These are phyloP conservation scores for Yamadazyma atlantica DNA, from an alignment of 1,139 yeast genomes.

Conservation along the genomic window DNA sequence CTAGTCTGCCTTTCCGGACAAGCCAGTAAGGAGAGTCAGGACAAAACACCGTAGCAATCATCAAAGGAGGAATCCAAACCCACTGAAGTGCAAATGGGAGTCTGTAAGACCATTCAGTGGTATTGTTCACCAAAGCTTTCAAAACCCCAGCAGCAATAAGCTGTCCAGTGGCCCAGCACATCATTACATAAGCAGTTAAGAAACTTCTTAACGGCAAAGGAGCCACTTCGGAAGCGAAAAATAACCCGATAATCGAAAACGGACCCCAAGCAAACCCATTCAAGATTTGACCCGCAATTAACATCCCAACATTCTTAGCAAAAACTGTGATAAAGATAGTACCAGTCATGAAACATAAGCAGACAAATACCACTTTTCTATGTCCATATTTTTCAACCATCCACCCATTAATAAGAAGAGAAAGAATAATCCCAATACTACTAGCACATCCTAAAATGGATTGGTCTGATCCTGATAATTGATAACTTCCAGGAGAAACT, in stretches of 20 bases:
- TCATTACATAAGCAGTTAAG: conserved; percentile 41
- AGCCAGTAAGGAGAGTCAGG: conserved; percentile 23
- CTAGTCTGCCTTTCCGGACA: conserved; percentile 9
- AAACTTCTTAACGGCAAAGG: conserved; percentile 44
- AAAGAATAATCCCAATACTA: conserved; percentile 36
- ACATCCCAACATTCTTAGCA: conserved; percentile 32
- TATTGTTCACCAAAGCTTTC: conserved; percentile 25
- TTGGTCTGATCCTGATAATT: conserved; percentile 46
- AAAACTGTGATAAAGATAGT: conserved; percentile 44
- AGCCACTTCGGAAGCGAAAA: conserved; percentile 48
- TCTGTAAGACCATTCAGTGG: conserved; percentile 30
- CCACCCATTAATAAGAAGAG: conserved; percentile 36
- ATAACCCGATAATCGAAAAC: conserved; percentile 42
- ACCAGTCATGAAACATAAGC: conserved; percentile 26
- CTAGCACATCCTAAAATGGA: conserved; percentile 37
- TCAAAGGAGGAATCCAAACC: conserved; percentile 30
- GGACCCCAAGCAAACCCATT: conserved; percentile 48
- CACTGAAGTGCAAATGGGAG: conserved; percentile 47
- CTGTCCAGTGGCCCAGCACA: conserved; percentile 48
- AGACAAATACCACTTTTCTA: conserved; percentile 31
- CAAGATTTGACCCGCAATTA: conserved; percentile 44
- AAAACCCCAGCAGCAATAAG: conserved; percentile 40
- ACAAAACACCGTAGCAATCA: conserved; percentile 24
- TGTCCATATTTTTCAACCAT: conserved; percentile 41
- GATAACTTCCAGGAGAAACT: conserved; percentile 27